These are phyloP conservation scores for Phytophthora idaei DNA, from an alignment of 352 stramenopile species.

Conservation along the genomic window DNA sequence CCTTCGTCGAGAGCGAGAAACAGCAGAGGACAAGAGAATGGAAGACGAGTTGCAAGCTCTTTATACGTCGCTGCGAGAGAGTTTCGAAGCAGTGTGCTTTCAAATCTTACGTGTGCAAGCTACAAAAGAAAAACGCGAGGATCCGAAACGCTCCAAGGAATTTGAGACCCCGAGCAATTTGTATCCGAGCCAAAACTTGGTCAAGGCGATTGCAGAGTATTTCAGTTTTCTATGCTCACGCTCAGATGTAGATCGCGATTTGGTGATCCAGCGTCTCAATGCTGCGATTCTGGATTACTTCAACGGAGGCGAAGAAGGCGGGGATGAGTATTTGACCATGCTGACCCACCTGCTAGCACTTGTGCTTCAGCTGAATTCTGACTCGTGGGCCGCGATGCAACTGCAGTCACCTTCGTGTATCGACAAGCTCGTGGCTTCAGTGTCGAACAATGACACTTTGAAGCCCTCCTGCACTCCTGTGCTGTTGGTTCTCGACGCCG, in stretches of 20 bases:
- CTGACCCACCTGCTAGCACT: conserved; percentile 73
- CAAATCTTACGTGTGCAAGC: conserved; percentile 61
- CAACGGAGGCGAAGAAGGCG: conserved; percentile 26
- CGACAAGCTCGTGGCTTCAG: conserved; percentile 48
- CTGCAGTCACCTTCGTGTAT: conserved; percentile 54
- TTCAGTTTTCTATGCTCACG: conserved; percentile 61
- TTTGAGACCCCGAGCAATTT: conserved; percentile 16
- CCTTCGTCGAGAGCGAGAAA: conserved; percentile 27
- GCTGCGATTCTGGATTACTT: conserved; percentile 53
- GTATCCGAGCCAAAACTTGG: conserved; percentile 56
- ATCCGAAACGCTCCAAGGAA: conserved; percentile 9
- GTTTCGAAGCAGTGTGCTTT: conserved; percentile 74
- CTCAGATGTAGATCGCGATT: conserved; percentile 60
- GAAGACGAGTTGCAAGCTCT: conserved; percentile 55
- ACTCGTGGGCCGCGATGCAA: conserved; percentile 44
- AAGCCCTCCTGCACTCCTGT: conserved; percentile 60
- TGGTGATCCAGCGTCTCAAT: conserved; percentile 62
- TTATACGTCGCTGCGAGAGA: conserved; percentile 58
- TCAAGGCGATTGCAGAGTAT: conserved; percentile 70
- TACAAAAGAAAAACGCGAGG: conserved; percentile 20
- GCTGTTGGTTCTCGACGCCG: conserved; percentile 69
- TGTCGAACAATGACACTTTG: conserved; percentile 32
- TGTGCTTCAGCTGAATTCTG: conserved; percentile 63
- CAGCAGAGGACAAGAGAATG: conserved; percentile 39
- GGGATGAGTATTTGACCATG: conserved; percentile 54